Conservation (phyloP, 768 basidiomycete genomes). For the Dioszegia crocea region DNA sequence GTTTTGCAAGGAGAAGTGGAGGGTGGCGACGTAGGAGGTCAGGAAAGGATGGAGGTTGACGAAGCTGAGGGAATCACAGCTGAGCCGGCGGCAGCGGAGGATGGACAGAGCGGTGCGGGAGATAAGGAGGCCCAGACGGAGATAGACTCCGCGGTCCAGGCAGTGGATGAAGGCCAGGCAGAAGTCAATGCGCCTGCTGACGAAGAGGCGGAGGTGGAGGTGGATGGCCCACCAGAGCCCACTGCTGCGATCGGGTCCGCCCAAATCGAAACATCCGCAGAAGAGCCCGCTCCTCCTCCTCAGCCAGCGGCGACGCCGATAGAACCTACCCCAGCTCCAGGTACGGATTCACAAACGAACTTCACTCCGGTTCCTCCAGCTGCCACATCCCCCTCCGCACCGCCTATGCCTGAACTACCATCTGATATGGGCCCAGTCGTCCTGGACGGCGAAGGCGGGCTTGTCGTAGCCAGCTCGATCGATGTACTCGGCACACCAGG, state of each 20-base stretch:
- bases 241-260: too few species aligned
- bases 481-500: too few species aligned
- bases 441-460: conserved; percentile 13
- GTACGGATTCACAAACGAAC: too few species aligned
- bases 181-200: background rate
- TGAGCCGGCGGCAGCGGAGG: background rate
- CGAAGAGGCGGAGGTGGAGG: background rate
- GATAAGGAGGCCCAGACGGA: background rate
- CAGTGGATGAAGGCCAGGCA: background rate
- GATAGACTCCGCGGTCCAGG: background rate
- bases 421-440: background rate
- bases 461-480: background rate
- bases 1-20: background rate
- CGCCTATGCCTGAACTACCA: background rate
- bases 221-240: too few species aligned
- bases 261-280: too few species aligned
- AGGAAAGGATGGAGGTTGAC: background rate
- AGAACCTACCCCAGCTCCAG: too few species aligned
- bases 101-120: background rate
- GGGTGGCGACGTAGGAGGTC: background rate
- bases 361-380: too few species aligned
- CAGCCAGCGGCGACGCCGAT: too few species aligned
- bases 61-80: background rate
- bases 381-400: background rate
- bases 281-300: too few species aligned